phyloP scores from a whole-genome alignment of 257 asterid genomes.

The Jacaranda mimosifolia region DNA sequence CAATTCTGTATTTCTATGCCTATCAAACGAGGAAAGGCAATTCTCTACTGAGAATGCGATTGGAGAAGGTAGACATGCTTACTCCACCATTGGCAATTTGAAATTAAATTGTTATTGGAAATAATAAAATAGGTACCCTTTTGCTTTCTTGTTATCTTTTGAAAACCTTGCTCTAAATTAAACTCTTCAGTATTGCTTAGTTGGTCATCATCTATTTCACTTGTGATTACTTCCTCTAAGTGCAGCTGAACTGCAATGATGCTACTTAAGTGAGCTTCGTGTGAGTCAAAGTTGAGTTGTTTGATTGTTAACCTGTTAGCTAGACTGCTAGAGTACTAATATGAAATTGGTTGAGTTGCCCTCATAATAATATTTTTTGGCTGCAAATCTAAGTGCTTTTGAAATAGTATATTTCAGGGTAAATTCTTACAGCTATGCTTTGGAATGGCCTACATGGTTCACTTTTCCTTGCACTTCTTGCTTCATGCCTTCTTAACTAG shows the following conservation, averaged over 20 bases:
- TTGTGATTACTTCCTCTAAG: neutral
- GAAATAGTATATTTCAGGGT: too few relatives aligned
- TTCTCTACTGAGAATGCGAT: slow-evolving; percentile 45
- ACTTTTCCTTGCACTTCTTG: neutral
- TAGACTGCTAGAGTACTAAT: neutral
- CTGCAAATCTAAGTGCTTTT: too few relatives aligned
- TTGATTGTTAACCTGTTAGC: neutral
- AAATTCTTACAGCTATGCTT: too few relatives aligned
- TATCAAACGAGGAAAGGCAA: slow-evolving; percentile 64
- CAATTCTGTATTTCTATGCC: slow-evolving; percentile 64
- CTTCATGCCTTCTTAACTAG: neutral
- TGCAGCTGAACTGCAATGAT: neutral
- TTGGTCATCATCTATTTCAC: slow-evolving; percentile 10
- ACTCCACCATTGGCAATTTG: slow-evolving; percentile 31
- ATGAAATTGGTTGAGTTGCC: slow-evolving; percentile 9
- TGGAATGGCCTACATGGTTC: too few relatives aligned
- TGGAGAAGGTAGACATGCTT: slow-evolving; percentile 59
- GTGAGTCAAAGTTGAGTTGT: neutral
- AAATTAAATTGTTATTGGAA: neutral
- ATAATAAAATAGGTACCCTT: neutral
- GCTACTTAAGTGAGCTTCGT: neutral
- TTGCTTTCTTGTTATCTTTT: neutral
- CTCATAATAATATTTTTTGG: neutral
- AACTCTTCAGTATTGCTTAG: neutral
- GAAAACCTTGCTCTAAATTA: neutral